Evolutionary conservation across 371 early-diverging fungal genomes (phyloP), one percentile per base, ranked within the genome.

Genomic region (Encephalitozoon hellem): DNA sequence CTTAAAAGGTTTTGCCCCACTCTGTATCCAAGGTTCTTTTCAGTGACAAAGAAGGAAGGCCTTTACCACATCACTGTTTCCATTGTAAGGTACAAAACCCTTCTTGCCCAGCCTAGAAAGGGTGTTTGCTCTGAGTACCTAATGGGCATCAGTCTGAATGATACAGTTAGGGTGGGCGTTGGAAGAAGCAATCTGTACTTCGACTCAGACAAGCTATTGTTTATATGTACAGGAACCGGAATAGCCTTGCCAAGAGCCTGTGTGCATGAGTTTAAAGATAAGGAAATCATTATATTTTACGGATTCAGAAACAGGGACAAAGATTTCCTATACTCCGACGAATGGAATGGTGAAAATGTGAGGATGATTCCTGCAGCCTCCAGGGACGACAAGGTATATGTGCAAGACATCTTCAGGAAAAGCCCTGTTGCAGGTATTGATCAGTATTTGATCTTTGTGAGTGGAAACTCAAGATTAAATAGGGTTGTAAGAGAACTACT

Each of bases 101-200:
- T 47, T 9, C 26, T 75, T 49, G 15, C 23, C 12, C 26, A 59
- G 28, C 30, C 34, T 59, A 49, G 78, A 53, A 51, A 30, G 41
- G 82, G 84, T 4, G 67, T 84, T 8, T 84, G 84, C 52, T 82
- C 84, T 1, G 78, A 84, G 59, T 84, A 82, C 65, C 64, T 84
- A 11, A 67, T 43, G 39, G 8, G 51, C 4, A 32, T 81, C 12
- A 26, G 34, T 28, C 9, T 47, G 43, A 70, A 66, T 1, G 23
- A 23, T 43, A 12, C 4, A 15, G 64, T 81, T 6, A 34, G 51
- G 32, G 68, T 83, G n/a, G 76, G 70, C 9, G 45, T 80, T 34
- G 70, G 45, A 38, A 65, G 64, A 21, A 78, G 72, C 34, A 64
- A 71, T 12, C 41, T 81, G 26, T 47, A 43, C 39, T 49, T 70